Conservation (phyloP, 2,329 filamentous ascomycete genomes). For the Leptosphaerulina australis region DNA sequence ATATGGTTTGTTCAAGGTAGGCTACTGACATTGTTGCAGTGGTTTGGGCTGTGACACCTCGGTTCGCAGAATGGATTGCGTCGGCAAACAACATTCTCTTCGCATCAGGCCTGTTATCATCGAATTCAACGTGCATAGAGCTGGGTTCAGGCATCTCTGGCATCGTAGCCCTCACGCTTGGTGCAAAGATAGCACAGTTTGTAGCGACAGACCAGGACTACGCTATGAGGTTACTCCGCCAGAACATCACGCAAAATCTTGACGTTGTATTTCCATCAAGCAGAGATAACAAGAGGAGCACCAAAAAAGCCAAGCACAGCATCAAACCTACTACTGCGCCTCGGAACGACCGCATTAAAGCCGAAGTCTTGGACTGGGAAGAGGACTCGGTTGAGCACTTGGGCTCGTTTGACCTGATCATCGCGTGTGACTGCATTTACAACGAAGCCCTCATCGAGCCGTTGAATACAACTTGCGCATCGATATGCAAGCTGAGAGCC, state of each 20-base stretch:
- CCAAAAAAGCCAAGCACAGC: conserved; percentile 49
- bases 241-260: conserved; percentile 73
- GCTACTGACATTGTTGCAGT: conserved; percentile 57
- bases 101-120: conserved; percentile 58
- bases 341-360: conserved; percentile 20
- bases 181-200: conserved; percentile 66
- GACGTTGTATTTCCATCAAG: conserved; percentile 16
- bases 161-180: conserved; percentile 73
- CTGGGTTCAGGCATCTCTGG: conserved; percentile 88
- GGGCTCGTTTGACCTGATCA: conserved; percentile 70
- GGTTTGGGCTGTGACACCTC: conserved; percentile 88
- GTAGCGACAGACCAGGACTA: conserved; percentile 89
- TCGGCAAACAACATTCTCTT: conserved; percentile 68
- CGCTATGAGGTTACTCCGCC: conserved; percentile 74
- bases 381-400: conserved; percentile 53
- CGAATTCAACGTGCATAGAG: conserved; percentile 70
- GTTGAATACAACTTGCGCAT: conserved; percentile 79
- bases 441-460: conserved; percentile 85
- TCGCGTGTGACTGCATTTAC: conserved; percentile 95
- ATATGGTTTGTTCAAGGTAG: conserved; percentile 1
- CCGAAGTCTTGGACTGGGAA: conserved; percentile 82
- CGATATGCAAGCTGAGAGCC: conserved; percentile 67
- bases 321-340: conserved; percentile 51
- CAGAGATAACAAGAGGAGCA: conserved; percentile 21
- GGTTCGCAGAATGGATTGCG: conserved; percentile 80